Evolutionary conservation across 345 rosid species (phyloP).

Genomic region (Heritiera fomes): DNA sequence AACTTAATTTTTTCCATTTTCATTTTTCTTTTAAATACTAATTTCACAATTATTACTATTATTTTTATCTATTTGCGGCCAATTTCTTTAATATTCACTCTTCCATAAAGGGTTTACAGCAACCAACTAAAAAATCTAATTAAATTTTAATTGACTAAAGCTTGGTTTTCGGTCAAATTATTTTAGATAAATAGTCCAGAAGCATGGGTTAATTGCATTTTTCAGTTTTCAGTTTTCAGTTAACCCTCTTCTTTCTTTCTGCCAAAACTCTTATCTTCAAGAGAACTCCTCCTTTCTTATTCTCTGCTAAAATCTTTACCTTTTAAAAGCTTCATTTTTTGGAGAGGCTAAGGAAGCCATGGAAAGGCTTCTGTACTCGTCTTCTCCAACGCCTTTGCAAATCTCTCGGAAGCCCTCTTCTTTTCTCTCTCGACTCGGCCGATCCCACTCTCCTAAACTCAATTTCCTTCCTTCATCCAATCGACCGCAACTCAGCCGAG

Average conservation of each 20-base stretch:
- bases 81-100: too few relatives aligned
- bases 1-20: too few relatives aligned
- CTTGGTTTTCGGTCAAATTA: not conserved
- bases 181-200: not conserved
- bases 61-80: too few relatives aligned
- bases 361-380: conserved; percentile 89
- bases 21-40: too few relatives aligned
- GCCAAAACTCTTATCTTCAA: conserved; percentile 37
- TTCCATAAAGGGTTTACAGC: not conserved
- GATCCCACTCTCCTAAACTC: conserved; percentile 41
- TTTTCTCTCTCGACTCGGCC: conserved; percentile 41
- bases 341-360: conserved; percentile 47
- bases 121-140: not conserved
- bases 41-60: too few relatives aligned
- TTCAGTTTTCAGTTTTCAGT: conserved; percentile 30
- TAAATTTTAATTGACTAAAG: not conserved
- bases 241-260: not conserved
- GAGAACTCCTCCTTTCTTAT: not conserved
- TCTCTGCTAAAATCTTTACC: conserved; percentile 20
- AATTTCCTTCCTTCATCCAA: conserved; percentile 25
- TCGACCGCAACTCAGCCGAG: conserved; percentile 41
- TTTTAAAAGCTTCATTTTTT: conserved; percentile 11
- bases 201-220: not conserved
- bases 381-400: conserved; percentile 51
- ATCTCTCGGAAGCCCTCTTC: conserved; percentile 34